Evolutionary conservation across 345 rosid species (phyloP), one percentile per base, ranked within the genome.

Genomic region (Brassica rapa): DNA sequence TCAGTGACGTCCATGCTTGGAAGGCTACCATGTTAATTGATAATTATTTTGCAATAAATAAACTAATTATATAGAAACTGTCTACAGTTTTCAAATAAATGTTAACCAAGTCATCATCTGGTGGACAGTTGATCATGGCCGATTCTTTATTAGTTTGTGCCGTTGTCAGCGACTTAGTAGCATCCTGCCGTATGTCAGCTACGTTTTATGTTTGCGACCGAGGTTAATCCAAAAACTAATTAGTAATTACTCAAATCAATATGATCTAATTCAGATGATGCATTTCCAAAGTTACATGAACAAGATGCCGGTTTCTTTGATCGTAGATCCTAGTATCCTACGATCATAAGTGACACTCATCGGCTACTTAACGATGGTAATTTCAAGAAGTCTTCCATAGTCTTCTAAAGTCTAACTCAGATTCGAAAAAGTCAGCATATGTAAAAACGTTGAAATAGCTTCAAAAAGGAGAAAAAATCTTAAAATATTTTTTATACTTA

Each of bases 261-360:
- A 59, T 57, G 62, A 57, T 57, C 23, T 57, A 10, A 41, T 10
- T 3, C n/a, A 41, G 84, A 91, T 91, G 3, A 51, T 89, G 15
- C 97, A 93, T 82, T 91, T 82, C 70, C 98, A 90, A 62, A 93
- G 97, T 72, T 90, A 91, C 75, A 79, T 75, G 43, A 80, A 90
- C 24, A 88, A 83, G 85, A 86, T 90, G 93, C 86, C 84, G 4
- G 68, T 93, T 37, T 84, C 84, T 79, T 35, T 14, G 4, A 86
- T 90, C 0, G 91, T 84, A 19, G 97, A 93, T 76, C 91, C n/a
- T n/a, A n/a, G n/a, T n/a, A n/a, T n/a, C n/a, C 89, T 16, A 84
- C 83, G 27, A 86, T 83, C 32, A 86, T 93, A 73, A 86, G 89
- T 6, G 83, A 93, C 81, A 90, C 98, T 80, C 88, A 89, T 46